Evolutionary conservation across 495 filamentous ascomycete species (phyloP), one percentile per base, ranked within the genome.

Genomic region (Aspergillus haitiensis): DNA sequence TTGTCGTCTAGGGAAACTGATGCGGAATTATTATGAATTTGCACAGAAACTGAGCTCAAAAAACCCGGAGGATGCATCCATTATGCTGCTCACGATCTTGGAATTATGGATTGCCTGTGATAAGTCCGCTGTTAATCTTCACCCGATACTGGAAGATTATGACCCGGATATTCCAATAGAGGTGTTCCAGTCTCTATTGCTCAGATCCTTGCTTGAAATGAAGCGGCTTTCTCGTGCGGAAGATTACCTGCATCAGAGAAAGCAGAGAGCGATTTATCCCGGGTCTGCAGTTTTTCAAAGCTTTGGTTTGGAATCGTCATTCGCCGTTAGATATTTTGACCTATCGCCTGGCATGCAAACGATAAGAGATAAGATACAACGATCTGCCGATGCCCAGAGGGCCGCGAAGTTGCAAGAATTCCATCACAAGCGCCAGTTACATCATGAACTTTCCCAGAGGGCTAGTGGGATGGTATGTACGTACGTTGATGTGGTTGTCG

Each of bases 41-140:
- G 78, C 74, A 11, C 59, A 16, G 15, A 5, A 7, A 0, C 2
- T 46, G 6, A 87, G 86, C 59, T 12, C 9, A 0, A 52, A 56
- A 0, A 78, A 81, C 44, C 81, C 85, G 0, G 82, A 83, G 63
- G 71, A 65, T 0, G 63, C 78, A 3, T 90, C 87, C 1, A 49
- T 81, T 0, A 85, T 90, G 84, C 40, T 84, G 2, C 74, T 91
- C 16, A 84, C 78, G 0, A 66, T 82, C 5, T 67, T 88, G 55
- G 85, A 89, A 31, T 59, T 90, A 0, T 91, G 87, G 86, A 64
- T 86, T 37, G 83, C 83, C 15, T 71, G 75, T 47, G 87, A 90
- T 61, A 81, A 73, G 52, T 70, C 73, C 10, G 81, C 82, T 0
- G 72, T 76, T 9, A 18, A 55, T 2, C 54, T 64, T 0, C 72